Evolutionary conservation across 257 asterid genomes (phyloP), one percentile per base, ranked within the genome.

Genomic region (Rubia yunnanensis): DNA sequence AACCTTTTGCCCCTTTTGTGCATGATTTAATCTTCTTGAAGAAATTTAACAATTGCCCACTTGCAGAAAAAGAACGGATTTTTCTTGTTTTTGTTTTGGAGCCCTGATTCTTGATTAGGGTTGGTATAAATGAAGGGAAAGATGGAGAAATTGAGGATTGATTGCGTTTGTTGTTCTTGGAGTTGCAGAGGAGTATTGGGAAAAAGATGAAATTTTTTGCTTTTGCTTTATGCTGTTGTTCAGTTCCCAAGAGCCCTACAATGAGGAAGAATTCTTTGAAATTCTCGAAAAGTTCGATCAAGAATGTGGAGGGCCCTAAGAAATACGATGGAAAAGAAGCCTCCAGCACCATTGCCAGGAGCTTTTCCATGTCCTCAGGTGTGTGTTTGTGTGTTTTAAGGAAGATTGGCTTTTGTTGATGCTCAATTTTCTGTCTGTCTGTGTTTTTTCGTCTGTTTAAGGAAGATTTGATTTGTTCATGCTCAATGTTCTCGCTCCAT

Each of bases 331-430:
- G 82, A 41, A 64, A 69, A 15, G 85, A 76, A 24, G 78, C 80
- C 0, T 56, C 81, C 9, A 70, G 85, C 10, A 13, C 85, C 36
- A 80, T 85, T 60, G 63, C 73, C 59, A 79, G 96, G 71, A 87
- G 96, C 70, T 36, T 79, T 58, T 80, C 96, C 5, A 73, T 92
- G 89, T 80, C 75, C 63, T 58, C 88, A 30, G 94, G 95, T 88
- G 41, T 44, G 52, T 44, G 48, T 39, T 10, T 44, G 52, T 44
- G 7, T 44, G n/a, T n/a, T n/a, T n/a, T n/a, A 15, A 17, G n/a
- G n/a, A 36, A 32, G 36, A 32, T 32, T 10, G 48, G 48, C 5
- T 39, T 39, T 39, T n/a, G n/a, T n/a, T n/a, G n/a, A n/a, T n/a
- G n/a, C n/a, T n/a, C n/a, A n/a, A n/a, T n/a, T n/a, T n/a, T n/a